Percentiles rank a stretch among this genome's conserved stretches.
Conservation (phyloP, 176 grass and related monocot species). For the Cenchrus purpureus region DNA sequence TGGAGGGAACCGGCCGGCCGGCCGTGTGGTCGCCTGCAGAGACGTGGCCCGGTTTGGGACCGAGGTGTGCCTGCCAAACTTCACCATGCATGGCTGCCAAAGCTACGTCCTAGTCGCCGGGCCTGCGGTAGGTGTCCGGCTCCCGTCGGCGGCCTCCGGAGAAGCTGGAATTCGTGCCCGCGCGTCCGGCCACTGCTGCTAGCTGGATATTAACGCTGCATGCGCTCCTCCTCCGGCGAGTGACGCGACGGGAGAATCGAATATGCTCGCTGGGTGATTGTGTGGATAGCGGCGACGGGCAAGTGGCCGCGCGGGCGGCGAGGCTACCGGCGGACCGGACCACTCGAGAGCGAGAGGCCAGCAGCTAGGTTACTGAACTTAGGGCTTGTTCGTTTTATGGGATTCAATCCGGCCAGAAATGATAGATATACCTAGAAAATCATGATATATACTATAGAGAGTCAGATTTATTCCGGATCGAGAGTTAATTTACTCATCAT, state of each 20-base stretch:
- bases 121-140: neutral
- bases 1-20: too few relatives aligned
- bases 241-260: neutral
- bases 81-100: neutral
- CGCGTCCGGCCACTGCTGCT: neutral
- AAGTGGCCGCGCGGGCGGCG: too few relatives aligned
- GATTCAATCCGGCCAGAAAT: too few relatives aligned
- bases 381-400: too few relatives aligned
- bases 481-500: too few relatives aligned
- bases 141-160: neutral
- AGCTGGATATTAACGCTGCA: neutral
- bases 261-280: neutral
- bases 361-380: too few relatives aligned
- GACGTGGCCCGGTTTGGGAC: slow-evolving; percentile 22
- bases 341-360: too few relatives aligned
- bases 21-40: slow-evolving; percentile 16
- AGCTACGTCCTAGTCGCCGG: slow-evolving; percentile 1
- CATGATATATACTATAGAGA: too few relatives aligned
- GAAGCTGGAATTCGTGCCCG: neutral
- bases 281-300: neutral
- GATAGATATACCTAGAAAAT: too few relatives aligned
- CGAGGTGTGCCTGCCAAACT: too few relatives aligned
- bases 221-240: neutral
- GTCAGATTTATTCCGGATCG: too few relatives aligned
- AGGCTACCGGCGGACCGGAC: neutral